phyloP scores from a whole-genome alignment of 169 alveolate species.

The Amoebophrya sp. region DNA sequence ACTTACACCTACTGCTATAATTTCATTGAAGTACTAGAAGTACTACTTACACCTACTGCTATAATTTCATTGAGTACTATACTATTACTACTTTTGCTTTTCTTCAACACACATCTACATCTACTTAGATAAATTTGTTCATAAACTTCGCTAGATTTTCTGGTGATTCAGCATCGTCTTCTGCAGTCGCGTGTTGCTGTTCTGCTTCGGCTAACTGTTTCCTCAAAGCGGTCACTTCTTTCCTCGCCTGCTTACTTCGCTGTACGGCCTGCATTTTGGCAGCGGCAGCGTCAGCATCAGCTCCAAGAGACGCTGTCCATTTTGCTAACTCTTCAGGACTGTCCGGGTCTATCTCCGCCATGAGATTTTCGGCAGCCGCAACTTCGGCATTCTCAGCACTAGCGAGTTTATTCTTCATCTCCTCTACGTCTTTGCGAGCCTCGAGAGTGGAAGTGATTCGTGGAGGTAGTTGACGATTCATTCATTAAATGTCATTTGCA shows the following conservation, averaged over 20 bases:
- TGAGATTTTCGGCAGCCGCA: not conserved
- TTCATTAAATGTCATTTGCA: no score
- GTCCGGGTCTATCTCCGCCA: not conserved
- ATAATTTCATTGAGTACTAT: not conserved
- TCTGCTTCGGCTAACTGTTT: not conserved
- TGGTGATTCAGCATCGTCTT: not conserved
- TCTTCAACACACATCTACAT: no score
- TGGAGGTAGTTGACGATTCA: no score
- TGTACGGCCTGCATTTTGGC: not conserved
- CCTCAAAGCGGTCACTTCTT: not conserved
- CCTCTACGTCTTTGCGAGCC: not conserved
- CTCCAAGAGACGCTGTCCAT: not conserved
- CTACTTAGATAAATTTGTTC: no score
- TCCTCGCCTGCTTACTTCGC: not conserved
- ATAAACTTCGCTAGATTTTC: no score
- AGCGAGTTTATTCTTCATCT: not conserved
- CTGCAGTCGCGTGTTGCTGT: not conserved
- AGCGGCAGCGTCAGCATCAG: not conserved
- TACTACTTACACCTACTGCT: no score
- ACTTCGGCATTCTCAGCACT: not conserved
- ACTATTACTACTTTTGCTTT: not conserved
- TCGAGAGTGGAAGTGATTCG: no score
- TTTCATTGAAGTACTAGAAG: no score
- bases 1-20: no score
- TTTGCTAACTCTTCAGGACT: not conserved